Base-by-base conservation (phyloP, 352 stramenopile genomes). In the Pythium biforme region DNA sequence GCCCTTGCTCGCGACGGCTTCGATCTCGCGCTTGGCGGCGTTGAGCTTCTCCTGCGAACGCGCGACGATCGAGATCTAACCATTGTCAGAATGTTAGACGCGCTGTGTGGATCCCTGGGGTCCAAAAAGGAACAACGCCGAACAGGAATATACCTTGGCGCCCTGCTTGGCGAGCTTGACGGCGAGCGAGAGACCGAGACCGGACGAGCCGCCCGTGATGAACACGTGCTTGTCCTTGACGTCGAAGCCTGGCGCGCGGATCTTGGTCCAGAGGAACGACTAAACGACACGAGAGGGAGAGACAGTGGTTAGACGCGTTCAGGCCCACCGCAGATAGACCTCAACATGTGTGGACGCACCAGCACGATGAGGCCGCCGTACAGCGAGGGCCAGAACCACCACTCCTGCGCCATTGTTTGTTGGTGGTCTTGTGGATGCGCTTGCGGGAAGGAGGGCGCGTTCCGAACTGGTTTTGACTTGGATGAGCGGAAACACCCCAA, bases 141-240 rank as follows among this genome's bases (percentile, higher is more conserved):
- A n/a, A n/a, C 37, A 46, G 15, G 20, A 26, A n/a, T 6, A 25
- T 15, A 53, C 79, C 47, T 86, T 89, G 64, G 83, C 85, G n/a
- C 83, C 83, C 10, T 75, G 51, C 25, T 72, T 64, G 43, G 81
- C 83, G 70, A 86, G 90, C 62, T 90, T 87, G 59, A 79, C 86
- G 43, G 78, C 81, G 29, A 92, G 45, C 27, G 83, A 59, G 33
- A 94, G 70, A 3, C 85, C 85, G 26, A 94, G 77, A 8, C 85
- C 85, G 4, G 76, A 80, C 64, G 73, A 89, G 40, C 83, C 85
- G 31, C 85, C 70, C 1, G 82, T 89, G 60, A 92, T 86, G 58
- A 92, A 90, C 50, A 91, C 81, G 74, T 94, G 86, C 61, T 92
- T 90, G 68, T 74, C 83, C 12, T 86, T 72, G 47, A 94, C 83